A percentile compares a stretch with the other conserved stretches of the same genome.
These are phyloP conservation scores for Astragalus glycyphyllos DNA, from an alignment of 306 rosid genomes.

Conservation along the genomic window DNA sequence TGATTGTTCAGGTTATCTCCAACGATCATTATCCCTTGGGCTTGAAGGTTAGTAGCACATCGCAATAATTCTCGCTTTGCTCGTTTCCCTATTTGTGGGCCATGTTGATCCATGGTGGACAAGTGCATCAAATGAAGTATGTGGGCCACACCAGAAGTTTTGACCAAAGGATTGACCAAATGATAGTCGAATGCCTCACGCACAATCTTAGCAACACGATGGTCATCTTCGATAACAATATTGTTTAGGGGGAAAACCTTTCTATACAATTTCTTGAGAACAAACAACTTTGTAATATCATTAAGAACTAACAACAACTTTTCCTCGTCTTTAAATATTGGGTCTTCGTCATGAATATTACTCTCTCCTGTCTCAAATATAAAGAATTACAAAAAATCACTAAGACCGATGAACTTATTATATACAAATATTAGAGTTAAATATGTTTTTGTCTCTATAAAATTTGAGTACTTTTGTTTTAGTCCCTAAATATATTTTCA, in stretches of 20 bases:
- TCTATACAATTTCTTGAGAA: conserved; percentile 35
- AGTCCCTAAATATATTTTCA: no score
- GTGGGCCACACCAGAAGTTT: not conserved
- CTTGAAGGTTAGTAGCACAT: conserved; percentile 34
- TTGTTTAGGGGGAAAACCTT: not conserved
- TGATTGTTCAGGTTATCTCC: no score
- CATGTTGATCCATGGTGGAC: not conserved
- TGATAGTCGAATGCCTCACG: conserved; percentile 5
- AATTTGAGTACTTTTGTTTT: no score
- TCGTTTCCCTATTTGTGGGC: not conserved
- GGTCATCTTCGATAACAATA: not conserved
- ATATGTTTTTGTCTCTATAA: no score
- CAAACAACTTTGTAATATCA: conserved; percentile 43
- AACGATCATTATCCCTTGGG: conserved; percentile 11
- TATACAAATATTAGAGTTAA: no score
- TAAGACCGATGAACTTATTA: no score
- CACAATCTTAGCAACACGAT: conserved; percentile 6
- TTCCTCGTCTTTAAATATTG: not conserved
- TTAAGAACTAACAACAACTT: not conserved
- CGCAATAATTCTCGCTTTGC: not conserved
- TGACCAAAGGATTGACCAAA: no score
- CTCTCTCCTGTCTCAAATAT: no score
- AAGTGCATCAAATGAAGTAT: conserved; percentile 47
- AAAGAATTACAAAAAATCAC: no score
- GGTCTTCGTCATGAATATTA: not conserved